Evolutionary conservation across 805 yeast genomes (phyloP).

Genomic region (Myxozyma nipponensis): DNA sequence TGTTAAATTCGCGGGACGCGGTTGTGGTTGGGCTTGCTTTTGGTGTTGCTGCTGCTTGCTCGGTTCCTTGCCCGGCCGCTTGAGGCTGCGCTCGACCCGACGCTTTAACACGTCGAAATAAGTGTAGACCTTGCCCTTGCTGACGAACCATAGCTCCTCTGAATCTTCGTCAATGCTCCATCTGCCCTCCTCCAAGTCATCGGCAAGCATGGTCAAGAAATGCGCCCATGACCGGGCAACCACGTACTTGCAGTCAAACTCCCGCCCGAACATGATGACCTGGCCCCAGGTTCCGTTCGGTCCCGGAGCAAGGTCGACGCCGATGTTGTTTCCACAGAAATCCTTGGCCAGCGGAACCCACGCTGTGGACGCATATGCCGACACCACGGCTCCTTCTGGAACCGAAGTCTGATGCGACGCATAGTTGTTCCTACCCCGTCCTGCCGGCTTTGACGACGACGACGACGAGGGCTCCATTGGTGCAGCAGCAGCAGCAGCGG

Average conservation of each 20-base stretch:
- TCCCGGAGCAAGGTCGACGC: conserved; percentile 82
- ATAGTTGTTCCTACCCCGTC: conserved; percentile 10
- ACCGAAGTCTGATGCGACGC: conserved; percentile 52
- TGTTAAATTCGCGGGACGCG: conserved; percentile 8
- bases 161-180: conserved; percentile 63
- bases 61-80: conserved; percentile 1
- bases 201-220: conserved; percentile 74
- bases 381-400: conserved; percentile 72
- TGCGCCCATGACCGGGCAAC: conserved; percentile 88
- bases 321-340: conserved; percentile 86
- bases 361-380: conserved; percentile 76
- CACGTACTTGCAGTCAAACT: conserved; percentile 83
- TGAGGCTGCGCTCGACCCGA: conserved; percentile 38
- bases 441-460: conserved; percentile 22
- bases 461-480: conserved; percentile 21
- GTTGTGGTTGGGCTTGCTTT: neutral
- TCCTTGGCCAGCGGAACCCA: conserved; percentile 94
- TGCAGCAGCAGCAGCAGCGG: conserved; percentile 8
- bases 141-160: conserved; percentile 48
- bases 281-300: conserved; percentile 81
- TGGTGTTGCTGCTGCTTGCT: conserved; percentile 1
- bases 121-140: conserved; percentile 70
- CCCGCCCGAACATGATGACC: conserved; percentile 89
- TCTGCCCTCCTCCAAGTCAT: conserved; percentile 81
- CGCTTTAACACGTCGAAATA: conserved; percentile 56